A percentile compares a stretch with the other conserved stretches of the same genome.
These are phyloP conservation scores for Gynochthodes officinalis DNA, from an alignment of 257 asterid genomes.

Conservation along the genomic window DNA sequence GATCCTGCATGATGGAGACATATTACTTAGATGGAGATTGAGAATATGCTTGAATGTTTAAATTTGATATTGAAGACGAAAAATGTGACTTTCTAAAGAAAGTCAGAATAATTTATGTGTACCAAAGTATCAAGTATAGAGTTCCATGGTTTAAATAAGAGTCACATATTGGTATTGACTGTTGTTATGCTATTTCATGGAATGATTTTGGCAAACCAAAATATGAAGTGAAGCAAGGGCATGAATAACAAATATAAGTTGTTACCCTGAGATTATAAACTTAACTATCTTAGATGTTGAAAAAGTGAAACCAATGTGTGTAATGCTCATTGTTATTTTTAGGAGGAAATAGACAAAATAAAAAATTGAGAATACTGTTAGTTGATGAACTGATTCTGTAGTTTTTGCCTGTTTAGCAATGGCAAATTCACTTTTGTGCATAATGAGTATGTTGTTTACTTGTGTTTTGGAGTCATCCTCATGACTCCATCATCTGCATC, in stretches of 20 bases:
- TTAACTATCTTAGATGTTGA: not conserved
- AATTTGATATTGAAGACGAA: too few species aligned
- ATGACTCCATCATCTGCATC: not conserved
- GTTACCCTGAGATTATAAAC: not conserved
- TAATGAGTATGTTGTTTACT: not conserved
- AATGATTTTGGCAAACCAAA: not conserved
- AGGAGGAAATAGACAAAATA: not conserved
- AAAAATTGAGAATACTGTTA: not conserved
- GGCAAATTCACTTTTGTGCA: not conserved
- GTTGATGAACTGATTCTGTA: not conserved
- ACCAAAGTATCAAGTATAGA: not conserved
- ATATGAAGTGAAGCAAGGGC: not conserved
- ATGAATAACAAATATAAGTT: not conserved
- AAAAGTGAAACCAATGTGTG: not conserved
- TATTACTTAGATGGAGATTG: too few species aligned
- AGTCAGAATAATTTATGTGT: not conserved
- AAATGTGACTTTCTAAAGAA: not conserved
- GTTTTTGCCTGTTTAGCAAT: not conserved
- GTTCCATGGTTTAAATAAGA: not conserved
- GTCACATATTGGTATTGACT: not conserved
- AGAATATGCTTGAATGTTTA: too few species aligned
- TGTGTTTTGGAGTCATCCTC: not conserved
- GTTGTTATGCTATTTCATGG: not conserved
- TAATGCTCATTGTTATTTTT: not conserved
- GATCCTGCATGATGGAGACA: too few species aligned